Evolutionary conservation across 192 early-diverging fungal species (phyloP), one percentile per base, ranked within the genome.

Genomic region (Jimgerdemannia flammicorona): DNA sequence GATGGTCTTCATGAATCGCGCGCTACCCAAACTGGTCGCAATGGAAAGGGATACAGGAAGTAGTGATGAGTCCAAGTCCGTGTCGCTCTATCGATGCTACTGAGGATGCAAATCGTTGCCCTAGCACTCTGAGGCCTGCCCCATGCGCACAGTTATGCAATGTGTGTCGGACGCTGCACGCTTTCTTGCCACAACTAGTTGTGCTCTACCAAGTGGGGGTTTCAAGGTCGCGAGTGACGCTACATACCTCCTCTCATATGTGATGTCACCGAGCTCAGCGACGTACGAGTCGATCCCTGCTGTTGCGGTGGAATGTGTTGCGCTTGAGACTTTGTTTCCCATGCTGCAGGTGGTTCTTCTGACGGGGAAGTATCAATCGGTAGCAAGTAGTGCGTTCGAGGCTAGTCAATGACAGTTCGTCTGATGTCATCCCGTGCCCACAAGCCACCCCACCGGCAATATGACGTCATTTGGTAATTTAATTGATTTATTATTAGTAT

Each of bases 1-100:
- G 75, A 99, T 94, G 0, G 96, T 97, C 82, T 98, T 99, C 90
- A 98, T 93, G 76, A 99, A 97, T 10, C 96, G 91, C 43, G 94
- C 93, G 72, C 90, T 93, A 29, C 97, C 94, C 42, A 99, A 85
- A 79, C 94, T 95, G 70, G 66, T 59, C 14, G 6, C 14, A 49
- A 42, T 42, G 43, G 18, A 40, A 85, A 14, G 79, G 64, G 67
- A 8, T 68, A 18, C 4, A 67, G 78, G 41, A 4, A 4, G 29
- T 29, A 1, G 29, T 29, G 29, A 29, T 29, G 29, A 29, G 29
- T 20, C 41, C 9, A 59, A n/a, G 71, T 72, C 43, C 17, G 44
- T 72, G 71, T 17, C n/a, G 40, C 4, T 44, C 17, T 70, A 64
- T 72, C 71, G 71, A 41, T 64, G 71, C 39, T 71, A 44, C 29